Conservation (phyloP, 345 rosid species). For the Adansonia digitata region DNA sequence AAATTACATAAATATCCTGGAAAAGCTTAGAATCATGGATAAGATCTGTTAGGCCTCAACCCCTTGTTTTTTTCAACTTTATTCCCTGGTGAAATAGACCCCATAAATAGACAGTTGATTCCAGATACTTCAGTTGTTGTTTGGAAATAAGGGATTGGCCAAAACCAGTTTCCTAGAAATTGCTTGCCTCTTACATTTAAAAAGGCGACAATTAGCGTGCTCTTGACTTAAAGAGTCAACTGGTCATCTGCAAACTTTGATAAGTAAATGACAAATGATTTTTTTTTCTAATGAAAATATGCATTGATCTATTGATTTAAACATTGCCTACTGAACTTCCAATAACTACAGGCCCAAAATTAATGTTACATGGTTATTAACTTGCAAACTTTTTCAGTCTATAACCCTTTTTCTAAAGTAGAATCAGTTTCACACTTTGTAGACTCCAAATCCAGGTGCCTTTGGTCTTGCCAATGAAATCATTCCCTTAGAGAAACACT, state of each 20-base stretch:
- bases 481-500: no score
- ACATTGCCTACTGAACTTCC: no score
- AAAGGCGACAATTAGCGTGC: not conserved
- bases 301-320: no score
- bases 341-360: no score
- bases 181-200: not conserved
- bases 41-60: not conserved
- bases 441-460: no score
- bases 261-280: not conserved
- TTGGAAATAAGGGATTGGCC: not conserved
- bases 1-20: not conserved
- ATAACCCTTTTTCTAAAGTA: no score
- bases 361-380: no score
- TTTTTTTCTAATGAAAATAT: no score
- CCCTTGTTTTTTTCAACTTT: not conserved
- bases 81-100: not conserved
- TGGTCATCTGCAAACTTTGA: not conserved
- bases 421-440: no score
- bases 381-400: no score
- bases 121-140: not conserved
- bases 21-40: not conserved
- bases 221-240: not conserved
- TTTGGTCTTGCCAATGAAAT: no score
- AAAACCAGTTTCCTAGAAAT: not conserved
- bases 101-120: not conserved